phyloP scores from a whole-genome alignment of 2,329 filamentous ascomycete species.

The Aspergillus versicolor region DNA sequence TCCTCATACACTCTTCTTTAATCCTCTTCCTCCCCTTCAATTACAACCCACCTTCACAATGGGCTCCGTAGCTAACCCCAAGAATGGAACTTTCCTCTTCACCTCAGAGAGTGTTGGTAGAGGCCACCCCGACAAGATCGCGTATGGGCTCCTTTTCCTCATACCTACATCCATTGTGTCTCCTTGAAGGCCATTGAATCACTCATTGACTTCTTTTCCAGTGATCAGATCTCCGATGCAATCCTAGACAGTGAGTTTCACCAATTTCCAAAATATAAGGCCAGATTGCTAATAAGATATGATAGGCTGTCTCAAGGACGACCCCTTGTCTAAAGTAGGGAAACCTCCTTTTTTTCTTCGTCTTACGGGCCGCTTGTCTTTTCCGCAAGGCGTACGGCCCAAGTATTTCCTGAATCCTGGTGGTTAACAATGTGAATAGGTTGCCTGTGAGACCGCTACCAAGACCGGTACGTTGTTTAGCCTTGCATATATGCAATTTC shows the following conservation, averaged over 20 bases:
- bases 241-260: slow-evolving; percentile 69
- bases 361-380: slow-evolving; percentile 7
- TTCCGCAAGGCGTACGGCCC: slow-evolving; percentile 6
- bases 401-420: not conserved
- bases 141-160: slow-evolving; percentile 1
- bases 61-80: slow-evolving; percentile 52
- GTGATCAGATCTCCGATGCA: slow-evolving; percentile 96
- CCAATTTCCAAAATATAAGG: not conserved
- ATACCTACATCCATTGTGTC: not conserved
- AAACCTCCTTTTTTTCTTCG: slow-evolving; percentile 3
- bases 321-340: slow-evolving; percentile 86
- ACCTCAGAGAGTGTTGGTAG: slow-evolving; percentile 69
- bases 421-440: slow-evolving; percentile 36
- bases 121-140: not conserved
- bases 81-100: slow-evolving; percentile 73
- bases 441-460: slow-evolving; percentile 98
- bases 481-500: slow-evolving; percentile 3
- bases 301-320: slow-evolving; percentile 79
- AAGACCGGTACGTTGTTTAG: slow-evolving; percentile 74
- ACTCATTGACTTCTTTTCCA: slow-evolving; percentile 26
- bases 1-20: slow-evolving; percentile 20
- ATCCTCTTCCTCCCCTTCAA: slow-evolving; percentile 18
- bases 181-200: not conserved
- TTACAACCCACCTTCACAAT: slow-evolving; percentile 51
- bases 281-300: not conserved